Evolutionary conservation across 148 eudicot species (phyloP).

Genomic region (Mesembryanthemum crystallinum): DNA sequence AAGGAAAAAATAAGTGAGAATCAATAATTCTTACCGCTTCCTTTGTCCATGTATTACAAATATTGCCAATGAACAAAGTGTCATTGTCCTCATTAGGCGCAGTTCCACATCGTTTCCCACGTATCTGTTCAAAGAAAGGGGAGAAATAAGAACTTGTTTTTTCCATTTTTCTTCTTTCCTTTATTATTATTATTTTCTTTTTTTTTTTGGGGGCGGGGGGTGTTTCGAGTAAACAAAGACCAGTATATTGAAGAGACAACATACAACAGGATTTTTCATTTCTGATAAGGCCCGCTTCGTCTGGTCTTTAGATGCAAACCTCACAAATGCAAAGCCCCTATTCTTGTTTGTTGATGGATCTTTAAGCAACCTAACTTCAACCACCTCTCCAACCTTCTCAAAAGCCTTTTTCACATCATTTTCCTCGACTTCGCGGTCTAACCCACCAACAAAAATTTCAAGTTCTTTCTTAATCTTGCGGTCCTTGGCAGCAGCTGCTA

Average conservation of each 20-base stretch:
- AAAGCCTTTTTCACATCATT: slow-evolving; percentile 72
- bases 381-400: slow-evolving; percentile 65
- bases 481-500: slow-evolving; percentile 65
- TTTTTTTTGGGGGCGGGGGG: too few relatives aligned
- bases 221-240: background rate
- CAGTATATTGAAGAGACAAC: slow-evolving; percentile 7
- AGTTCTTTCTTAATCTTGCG: slow-evolving; percentile 64
- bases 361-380: slow-evolving; percentile 63
- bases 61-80: slow-evolving; percentile 74
- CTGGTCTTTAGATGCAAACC: slow-evolving; percentile 76
- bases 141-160: background rate
- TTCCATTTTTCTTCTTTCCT: too few relatives aligned
- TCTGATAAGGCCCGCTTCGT: slow-evolving; percentile 64
- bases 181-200: too few relatives aligned
- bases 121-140: slow-evolving; percentile 38
- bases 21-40: slow-evolving; percentile 60
- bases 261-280: slow-evolving; percentile 80
- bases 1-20: too few relatives aligned
- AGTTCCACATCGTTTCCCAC: slow-evolving; percentile 78
- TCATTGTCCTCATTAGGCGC: slow-evolving; percentile 86
- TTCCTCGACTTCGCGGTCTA: slow-evolving; percentile 67
- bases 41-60: slow-evolving; percentile 90
- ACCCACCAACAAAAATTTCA: slow-evolving; percentile 86
- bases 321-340: slow-evolving; percentile 84
- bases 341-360: slow-evolving; percentile 61